phyloP scores from a whole-genome alignment of 148 eudicot genomes.

The Fagopyrum tataricum region DNA sequence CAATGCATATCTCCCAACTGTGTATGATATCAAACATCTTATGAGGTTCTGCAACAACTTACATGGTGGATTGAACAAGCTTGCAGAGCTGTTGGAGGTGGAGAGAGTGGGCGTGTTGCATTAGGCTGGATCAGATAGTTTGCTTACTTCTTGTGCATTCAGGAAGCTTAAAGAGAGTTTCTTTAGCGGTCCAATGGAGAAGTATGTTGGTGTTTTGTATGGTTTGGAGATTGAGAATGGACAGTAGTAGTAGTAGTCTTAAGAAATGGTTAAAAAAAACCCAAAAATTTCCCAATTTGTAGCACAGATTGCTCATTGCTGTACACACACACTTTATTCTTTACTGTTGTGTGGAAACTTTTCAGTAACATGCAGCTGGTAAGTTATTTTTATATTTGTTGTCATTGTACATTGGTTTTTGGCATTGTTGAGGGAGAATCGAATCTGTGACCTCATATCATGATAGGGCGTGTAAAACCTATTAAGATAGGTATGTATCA shows the following conservation, averaged over 20 bases:
- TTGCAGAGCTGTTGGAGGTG: slow-evolving; percentile 49
- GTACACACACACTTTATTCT: slow-evolving; percentile 3
- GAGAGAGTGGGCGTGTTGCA: slow-evolving; percentile 49
- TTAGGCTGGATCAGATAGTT: slow-evolving; percentile 57
- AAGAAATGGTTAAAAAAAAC: background rate
- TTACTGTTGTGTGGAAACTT: background rate
- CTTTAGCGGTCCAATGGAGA: slow-evolving; percentile 48
- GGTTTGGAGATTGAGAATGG: slow-evolving; percentile 48
- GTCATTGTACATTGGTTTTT: background rate
- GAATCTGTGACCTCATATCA: too few relatives aligned
- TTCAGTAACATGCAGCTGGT: slow-evolving; percentile 9
- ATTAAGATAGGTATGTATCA: too few relatives aligned
- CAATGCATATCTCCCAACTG: slow-evolving; percentile 33
- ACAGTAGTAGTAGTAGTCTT: slow-evolving; percentile 17
- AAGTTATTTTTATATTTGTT: background rate
- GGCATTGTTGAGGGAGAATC: too few relatives aligned
- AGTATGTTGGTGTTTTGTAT: slow-evolving; percentile 50
- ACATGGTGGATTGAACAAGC: slow-evolving; percentile 52
- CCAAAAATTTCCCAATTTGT: background rate
- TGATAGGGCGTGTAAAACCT: too few relatives aligned
- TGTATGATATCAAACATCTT: slow-evolving; percentile 29
- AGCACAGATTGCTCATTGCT: too few relatives aligned
- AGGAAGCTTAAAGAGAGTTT: slow-evolving; percentile 48
- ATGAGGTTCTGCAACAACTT: slow-evolving; percentile 43
- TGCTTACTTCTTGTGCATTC: slow-evolving; percentile 54